phyloP scores from a whole-genome alignment of 2,329 filamentous ascomycete genomes.

The Colletotrichum liaoningense region DNA sequence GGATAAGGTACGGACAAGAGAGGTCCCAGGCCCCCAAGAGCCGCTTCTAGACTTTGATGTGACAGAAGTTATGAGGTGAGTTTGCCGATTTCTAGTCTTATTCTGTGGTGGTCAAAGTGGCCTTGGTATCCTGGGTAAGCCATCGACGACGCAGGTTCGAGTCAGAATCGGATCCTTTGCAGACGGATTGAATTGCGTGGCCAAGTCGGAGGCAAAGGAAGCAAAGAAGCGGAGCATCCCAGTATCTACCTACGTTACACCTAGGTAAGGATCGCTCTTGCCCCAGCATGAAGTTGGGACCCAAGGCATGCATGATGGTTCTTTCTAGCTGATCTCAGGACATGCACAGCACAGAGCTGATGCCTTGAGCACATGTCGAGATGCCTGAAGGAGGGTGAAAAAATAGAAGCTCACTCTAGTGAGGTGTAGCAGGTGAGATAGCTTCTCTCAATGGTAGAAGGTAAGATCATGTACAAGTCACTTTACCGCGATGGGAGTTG shows the following conservation, averaged over 20 bases:
- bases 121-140: not conserved
- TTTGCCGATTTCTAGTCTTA: not conserved
- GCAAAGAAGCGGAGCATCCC: not conserved
- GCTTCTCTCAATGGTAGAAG: not conserved
- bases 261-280: not conserved
- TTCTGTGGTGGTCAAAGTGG: slow-evolving; percentile 12
- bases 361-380: not conserved
- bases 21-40: not conserved
- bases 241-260: not conserved
- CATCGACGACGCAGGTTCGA: not conserved
- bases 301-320: not conserved
- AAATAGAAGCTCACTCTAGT: not conserved
- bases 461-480: not conserved
- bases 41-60: not conserved
- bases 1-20: not conserved
- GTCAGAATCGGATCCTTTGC: not conserved
- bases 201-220: not conserved
- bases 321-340: not conserved
- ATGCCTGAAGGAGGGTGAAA: not conserved
- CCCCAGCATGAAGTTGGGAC: not conserved
- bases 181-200: not conserved
- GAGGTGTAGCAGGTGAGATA: not conserved
- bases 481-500: too few species aligned
- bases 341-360: slow-evolving; percentile 8
- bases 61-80: not conserved